Evolutionary conservation across 176 grass and related monocot species (phyloP).

Genomic region (Hyparrhenia diplandra): DNA sequence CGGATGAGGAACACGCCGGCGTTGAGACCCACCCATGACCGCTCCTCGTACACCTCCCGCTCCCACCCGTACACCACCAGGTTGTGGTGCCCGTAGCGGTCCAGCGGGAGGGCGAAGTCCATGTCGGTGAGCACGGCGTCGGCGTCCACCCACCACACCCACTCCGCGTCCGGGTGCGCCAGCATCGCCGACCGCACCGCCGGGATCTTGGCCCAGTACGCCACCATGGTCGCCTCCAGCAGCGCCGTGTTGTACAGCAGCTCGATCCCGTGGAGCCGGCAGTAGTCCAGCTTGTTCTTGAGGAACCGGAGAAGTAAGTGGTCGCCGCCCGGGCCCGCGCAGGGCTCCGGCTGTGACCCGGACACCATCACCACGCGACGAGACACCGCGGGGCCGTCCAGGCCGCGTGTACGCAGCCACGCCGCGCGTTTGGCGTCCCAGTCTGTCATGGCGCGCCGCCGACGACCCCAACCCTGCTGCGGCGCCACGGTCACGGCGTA

Average conservation of each 20-base stretch:
- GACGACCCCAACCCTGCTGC: no score
- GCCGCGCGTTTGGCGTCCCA: constrained; percentile 66
- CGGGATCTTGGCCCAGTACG: constrained; percentile 81
- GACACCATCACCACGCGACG: constrained; percentile 55
- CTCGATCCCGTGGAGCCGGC: constrained; percentile 59
- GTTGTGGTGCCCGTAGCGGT: constrained; percentile 4
- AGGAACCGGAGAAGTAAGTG: constrained; percentile 58
- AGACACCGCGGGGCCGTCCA: neutral
- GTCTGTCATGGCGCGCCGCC: neutral
- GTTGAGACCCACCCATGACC: constrained; percentile 78
- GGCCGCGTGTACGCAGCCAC: constrained; percentile 44
- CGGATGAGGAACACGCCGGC: constrained; percentile 89
- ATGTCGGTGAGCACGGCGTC: constrained; percentile 91
- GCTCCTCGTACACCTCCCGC: constrained; percentile 36
- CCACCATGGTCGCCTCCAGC: constrained; percentile 53
- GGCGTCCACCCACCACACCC: constrained; percentile 91
- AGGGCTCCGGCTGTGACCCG: constrained; percentile 63
- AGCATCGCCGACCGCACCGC: constrained; percentile 66
- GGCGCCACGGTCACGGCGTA: constrained; percentile 55
- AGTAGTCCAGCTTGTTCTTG: constrained; percentile 95
- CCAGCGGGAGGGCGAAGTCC: constrained; percentile 64
- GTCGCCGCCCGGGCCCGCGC: constrained; percentile 47
- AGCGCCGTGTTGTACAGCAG: constrained; percentile 68
- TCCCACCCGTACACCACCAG: constrained; percentile 61
- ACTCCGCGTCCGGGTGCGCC: constrained; percentile 81